Base-by-base conservation (phyloP, 805 yeast genomes). In the Schwanniomyces sp. region DNA sequence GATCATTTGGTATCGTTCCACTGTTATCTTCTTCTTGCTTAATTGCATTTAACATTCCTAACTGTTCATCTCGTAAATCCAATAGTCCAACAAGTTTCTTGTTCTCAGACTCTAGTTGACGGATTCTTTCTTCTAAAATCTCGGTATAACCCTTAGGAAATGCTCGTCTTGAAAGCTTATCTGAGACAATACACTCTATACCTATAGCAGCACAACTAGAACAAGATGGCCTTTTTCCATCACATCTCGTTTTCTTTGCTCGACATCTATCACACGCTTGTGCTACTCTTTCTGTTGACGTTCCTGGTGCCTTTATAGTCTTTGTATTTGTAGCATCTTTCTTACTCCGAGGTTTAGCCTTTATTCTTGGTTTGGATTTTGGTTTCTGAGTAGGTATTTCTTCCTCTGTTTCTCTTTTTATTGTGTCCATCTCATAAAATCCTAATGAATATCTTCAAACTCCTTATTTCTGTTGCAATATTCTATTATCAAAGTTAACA, bases 101-200 rank as follows among this genome's bases (percentile, higher is more conserved):
- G 62, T 88, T 89, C 58, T 90, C 96, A 3, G 85, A 80, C 63
- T 90, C 96, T 18, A 91, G 73, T 59, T 86, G 94, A 43, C 96
- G 74, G n/a, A 91, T 84, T 43, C 96, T 73, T 59, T 89, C 95
- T 62, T 91, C 97, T 45, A 91, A 65, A 2, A 91, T 84, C 66
- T 91, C 97, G 0, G 97, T 91, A 58, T 91, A 91, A 0, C 97
- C 97, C 61, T 95, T 77, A 0, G 97, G 97, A 58, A 85, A 91
- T 0, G 96, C 92, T 52, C 91, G 74, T 48, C 97, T 76, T 0
- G 91, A 80, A n/a, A 91, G 72, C 55, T 86, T 85, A 61, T 91
- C 96, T 14, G 91, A 84, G n/a, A 89, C 86, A 47, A 85, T 85
- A 65, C 97, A 91, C 52, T 88, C 92, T 48, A 91, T 78, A 3